Evolutionary conservation across 805 yeast species (phyloP), one percentile per base, ranked within the genome.

Genomic region (Yamadazyma ubonensis): DNA sequence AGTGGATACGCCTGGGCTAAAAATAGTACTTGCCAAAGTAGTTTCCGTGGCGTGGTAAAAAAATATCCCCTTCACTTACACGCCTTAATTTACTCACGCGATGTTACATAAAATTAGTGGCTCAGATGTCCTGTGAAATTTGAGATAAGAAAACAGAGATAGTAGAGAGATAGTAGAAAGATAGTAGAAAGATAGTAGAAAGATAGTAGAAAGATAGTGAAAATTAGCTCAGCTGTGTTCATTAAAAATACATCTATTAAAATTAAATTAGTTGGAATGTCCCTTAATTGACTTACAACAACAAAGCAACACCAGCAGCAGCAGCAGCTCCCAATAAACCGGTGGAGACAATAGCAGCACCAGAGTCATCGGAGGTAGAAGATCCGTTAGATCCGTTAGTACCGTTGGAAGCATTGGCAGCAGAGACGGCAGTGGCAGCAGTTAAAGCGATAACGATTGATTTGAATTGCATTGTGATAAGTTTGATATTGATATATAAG

Each of bases 261-360:
- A 35, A 35, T 15, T 35, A 18, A 14, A 27, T 11, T 25, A 25
- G 19, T 25, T 35, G 20, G 27, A 35, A 35, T 35, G 29, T 16
- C 25, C 37, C 21, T 38, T 33, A 29, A 27, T 34, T 33, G 27
- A 45, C 53, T 54, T 58, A 59, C 39, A 66, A 71, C 51, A 71
- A 57, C 65, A 75, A 47, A 65, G 79, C 73, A 53, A 82, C 81
- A 76, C 87, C 90, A 59, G 89, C 90, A 53, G 89, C 90, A 54
- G 84, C 86, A 62, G 82, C 86, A 43, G 86, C 89, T 77, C 88
- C 90, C 57, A 82, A 63, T 61, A 80, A 78, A 70, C 85, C 82
- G 61, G 87, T 84, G 69, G 81, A 80, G 61, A 75, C 71, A 49
- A 76, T 71, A 74, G 59, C 71, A 55, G 75, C 78, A 54, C 72